Base-by-base conservation (phyloP, 192 early-diverging fungal species). In the Podila minutissima region DNA sequence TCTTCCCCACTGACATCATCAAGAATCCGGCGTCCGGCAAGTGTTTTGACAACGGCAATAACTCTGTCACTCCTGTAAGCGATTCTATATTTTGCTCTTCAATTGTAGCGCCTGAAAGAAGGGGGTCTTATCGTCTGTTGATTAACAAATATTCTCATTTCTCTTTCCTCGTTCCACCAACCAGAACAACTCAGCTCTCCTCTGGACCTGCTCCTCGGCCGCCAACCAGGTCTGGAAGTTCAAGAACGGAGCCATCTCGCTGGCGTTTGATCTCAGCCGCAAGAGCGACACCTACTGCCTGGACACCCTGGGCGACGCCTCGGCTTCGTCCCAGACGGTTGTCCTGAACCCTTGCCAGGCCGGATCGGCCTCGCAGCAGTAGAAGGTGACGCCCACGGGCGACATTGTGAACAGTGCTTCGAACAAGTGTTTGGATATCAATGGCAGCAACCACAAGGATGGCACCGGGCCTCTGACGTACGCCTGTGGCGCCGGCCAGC, bases 1-100 rank as follows among this genome's bases (percentile, higher is more conserved):
- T 69, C 49, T 73, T 73, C 62, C 77, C 77, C 3, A 81, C 77
- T 4, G 77, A 81, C 19, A 73, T 81, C 31, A 59, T 81, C 77
- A 73, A 68, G 55, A 81, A 64, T 35, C 22, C 12, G 3, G 76
- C 61, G 9, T 75, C 66, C 26, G 77, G 77, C 29, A 72, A 58
- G 19, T 81, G 77, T 29, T 3, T 73, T 51, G 77, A 81, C 32
- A 81, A 81, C 6, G 55, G 57, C 48, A 48, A 69, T 8, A 4
- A 1, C 17, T 3, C 3, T 41, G 67, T 68, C 26, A 59, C 66
- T 7, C 17, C 75, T 6, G 75, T 78, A 78, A 78, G 75, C 22
- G 33, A 24, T 53, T 41, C 13, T 33, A 13, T 57, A 5, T 53
- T 55, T 55, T 55, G 4, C n/a, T 55, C 2, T 15, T 12, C 41